A percentile compares a stretch with the other conserved stretches of the same genome.
phyloP scores from a whole-genome alignment of 208 protist species.

The Leishmania major region DNA sequence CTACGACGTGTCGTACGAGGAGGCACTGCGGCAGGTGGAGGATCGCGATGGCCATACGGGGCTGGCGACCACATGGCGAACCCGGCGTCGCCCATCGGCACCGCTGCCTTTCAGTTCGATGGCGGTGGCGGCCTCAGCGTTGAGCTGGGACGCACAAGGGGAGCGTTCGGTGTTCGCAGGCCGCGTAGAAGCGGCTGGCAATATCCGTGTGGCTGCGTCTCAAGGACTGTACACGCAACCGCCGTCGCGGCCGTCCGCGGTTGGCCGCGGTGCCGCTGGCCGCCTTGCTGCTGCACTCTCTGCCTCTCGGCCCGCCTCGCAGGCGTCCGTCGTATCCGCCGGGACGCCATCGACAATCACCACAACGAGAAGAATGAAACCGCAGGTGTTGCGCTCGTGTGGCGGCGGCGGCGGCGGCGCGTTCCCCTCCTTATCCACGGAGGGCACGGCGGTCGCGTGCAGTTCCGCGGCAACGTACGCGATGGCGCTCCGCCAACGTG shows the following conservation, averaged over 20 bases:
- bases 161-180: too few relatives aligned
- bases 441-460: constrained; percentile 32
- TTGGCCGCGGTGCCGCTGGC: not conserved
- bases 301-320: not conserved
- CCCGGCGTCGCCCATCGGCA: constrained; percentile 5
- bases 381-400: not conserved
- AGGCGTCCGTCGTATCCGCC: not conserved
- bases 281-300: constrained; percentile 2
- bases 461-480: constrained; percentile 25
- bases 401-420: not conserved
- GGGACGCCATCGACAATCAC: not conserved
- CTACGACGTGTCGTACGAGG: constrained; percentile 33
- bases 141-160: not conserved
- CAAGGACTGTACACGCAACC: constrained; percentile 1
- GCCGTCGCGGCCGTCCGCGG: not conserved
- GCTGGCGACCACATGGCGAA: constrained; percentile 24
- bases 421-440: constrained; percentile 14
- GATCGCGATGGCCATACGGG: constrained; percentile 25
- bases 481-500: constrained; percentile 19
- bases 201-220: not conserved
- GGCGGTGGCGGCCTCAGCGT: not conserved
- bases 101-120: not conserved
- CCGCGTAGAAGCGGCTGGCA: not conserved
- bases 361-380: not conserved
- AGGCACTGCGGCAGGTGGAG: constrained; percentile 24